Conservation (phyloP, 192 early-diverging fungal species). For the Mortierella hygrophila region DNA sequence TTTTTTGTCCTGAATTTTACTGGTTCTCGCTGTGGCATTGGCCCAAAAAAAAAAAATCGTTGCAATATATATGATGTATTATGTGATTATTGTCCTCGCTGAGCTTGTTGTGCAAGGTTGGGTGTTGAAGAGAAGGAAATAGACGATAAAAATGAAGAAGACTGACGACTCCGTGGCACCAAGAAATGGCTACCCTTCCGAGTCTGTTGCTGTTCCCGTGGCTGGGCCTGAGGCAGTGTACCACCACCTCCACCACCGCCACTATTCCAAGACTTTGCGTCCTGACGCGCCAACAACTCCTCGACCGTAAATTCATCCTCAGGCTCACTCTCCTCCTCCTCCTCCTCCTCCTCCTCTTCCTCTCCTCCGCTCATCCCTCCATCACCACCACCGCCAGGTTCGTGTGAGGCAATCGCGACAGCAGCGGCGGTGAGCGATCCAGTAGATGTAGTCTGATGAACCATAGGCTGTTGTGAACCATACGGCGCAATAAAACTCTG, state of each 20-base stretch:
- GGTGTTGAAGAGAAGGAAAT: neutral
- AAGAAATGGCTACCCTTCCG: neutral
- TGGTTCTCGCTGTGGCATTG: no score
- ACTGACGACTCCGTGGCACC: neutral
- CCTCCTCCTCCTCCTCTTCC: neutral
- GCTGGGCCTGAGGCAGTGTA: neutral
- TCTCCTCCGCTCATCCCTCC: neutral
- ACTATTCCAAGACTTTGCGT: neutral
- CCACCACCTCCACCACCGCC: neutral
- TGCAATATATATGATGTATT: neutral
- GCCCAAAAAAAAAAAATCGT: no score
- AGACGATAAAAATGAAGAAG: neutral
- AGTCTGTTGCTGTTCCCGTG: neutral
- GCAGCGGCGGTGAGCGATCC: neutral
- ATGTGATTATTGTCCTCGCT: neutral
- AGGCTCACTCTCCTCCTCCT: neutral
- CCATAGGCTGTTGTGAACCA: neutral
- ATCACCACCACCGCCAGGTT: neutral
- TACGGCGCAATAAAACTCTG: neutral
- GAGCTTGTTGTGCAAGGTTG: neutral
- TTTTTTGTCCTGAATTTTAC: no score
- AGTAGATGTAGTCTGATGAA: neutral
- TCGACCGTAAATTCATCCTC: conserved; percentile 36
- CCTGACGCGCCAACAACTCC: conserved; percentile 29
- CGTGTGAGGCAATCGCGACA: neutral